Conservation (phyloP, 2,329 filamentous ascomycete genomes). For the Chaetomium sp. region DNA sequence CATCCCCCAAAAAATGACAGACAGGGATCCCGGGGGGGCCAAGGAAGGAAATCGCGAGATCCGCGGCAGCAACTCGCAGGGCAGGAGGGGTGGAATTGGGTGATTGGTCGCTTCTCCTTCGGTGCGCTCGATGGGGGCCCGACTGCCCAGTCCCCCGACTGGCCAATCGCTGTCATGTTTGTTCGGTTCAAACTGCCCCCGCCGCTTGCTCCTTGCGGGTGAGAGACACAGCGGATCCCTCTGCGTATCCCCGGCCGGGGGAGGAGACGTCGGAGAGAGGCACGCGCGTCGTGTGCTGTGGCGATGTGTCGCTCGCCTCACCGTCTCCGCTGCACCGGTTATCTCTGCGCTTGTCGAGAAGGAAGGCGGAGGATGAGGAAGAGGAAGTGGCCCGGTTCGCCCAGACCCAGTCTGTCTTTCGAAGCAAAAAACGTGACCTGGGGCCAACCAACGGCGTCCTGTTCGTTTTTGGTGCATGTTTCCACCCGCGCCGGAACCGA, state of each 20-base stretch:
- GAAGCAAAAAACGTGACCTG: background rate
- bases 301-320: background rate
- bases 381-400: background rate
- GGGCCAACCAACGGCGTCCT: background rate
- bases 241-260: background rate
- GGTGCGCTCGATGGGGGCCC: background rate
- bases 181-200: slow-evolving; percentile 6
- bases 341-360: background rate
- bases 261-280: background rate
- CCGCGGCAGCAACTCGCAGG: background rate
- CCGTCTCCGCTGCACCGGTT: background rate
- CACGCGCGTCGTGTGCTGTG: background rate
- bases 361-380: background rate
- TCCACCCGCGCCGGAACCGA: background rate
- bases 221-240: background rate
- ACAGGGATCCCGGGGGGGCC: background rate
- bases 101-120: background rate
- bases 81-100: background rate
- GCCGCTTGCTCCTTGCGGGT: background rate
- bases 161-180: background rate
- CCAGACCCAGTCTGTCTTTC: background rate
- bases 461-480: background rate
- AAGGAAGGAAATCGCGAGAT: background rate
- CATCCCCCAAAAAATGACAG: background rate
- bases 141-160: too few species aligned